phyloP scores from a whole-genome alignment of 2,329 filamentous ascomycete genomes.

The Alternaria alternata region DNA sequence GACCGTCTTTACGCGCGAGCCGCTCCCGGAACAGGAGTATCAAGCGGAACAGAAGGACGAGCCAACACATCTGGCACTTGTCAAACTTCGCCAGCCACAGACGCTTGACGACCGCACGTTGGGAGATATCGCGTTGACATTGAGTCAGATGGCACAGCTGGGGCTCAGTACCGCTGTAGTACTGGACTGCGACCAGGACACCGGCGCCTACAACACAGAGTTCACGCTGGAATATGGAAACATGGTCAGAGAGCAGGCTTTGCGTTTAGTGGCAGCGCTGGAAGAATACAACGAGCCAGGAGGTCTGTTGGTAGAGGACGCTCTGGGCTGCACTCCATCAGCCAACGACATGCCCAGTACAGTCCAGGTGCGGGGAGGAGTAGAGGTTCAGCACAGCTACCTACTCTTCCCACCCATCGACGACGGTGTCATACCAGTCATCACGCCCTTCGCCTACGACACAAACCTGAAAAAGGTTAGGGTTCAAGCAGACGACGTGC shows the following conservation, averaged over 20 bases:
- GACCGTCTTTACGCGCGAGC: constrained; percentile 66
- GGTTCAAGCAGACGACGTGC: constrained; percentile 67
- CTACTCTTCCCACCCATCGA: constrained; percentile 71
- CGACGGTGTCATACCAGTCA: constrained; percentile 73
- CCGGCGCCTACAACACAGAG: constrained; percentile 40
- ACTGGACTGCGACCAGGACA: constrained; percentile 70
- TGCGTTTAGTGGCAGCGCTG: constrained; percentile 77
- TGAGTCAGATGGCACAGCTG: constrained; percentile 82
- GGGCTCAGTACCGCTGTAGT: constrained; percentile 85
- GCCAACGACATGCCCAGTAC: constrained; percentile 40
- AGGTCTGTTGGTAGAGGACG: constrained; percentile 72
- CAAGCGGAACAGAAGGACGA: constrained; percentile 45
- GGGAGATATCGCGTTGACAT: constrained; percentile 78
- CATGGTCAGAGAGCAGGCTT: constrained; percentile 68
- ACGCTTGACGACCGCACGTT: constrained; percentile 73
- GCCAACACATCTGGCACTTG: constrained; percentile 78
- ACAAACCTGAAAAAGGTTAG: constrained; percentile 54
- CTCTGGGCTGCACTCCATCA: constrained; percentile 53
- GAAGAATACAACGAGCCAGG: constrained; percentile 73
- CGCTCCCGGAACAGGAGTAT: constrained; percentile 49
- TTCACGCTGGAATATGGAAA: constrained; percentile 49
- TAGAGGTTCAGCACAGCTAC: constrained; percentile 55
- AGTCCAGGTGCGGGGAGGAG: constrained; percentile 45
- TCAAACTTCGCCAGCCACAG: constrained; percentile 82
- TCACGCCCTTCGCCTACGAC: constrained; percentile 71